Base-by-base conservation (phyloP, 2,329 filamentous ascomycete species). In the Leptographium galeiforme region DNA sequence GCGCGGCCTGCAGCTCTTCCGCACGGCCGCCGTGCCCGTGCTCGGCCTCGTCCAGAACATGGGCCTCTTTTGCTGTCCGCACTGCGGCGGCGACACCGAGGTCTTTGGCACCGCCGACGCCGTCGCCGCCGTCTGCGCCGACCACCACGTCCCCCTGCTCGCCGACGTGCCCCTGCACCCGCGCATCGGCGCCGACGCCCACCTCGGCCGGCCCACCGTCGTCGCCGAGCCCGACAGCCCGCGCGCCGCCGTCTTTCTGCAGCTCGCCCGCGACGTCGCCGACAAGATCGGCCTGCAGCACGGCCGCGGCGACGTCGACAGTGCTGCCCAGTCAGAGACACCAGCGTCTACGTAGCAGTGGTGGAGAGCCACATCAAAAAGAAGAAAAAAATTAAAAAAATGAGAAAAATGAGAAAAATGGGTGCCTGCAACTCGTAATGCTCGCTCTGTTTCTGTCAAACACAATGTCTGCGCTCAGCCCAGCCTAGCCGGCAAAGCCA, bases 21-120 rank as follows among this genome's bases (percentile, higher is more conserved):
- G 83, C 61, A 91, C 88, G 62, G 87, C 94, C 61, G 73, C 85
- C 53, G 81, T 94, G 7, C 83, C 87, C 50, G 77, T 93, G 38
- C 72, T 97, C 2, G 93, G 93, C 2, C 81, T 97, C 68, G 84
- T 98, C 18, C 85, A 93, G 65, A 95, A 95, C 64, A 95, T 95
- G 89, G 84, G 84, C 8, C 75, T 89, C 40, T 95, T 94, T 64
- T 79, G 76, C 4, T 95, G 89, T 61, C 87, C 87, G 1, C 78
- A 84, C 59, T 96, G 90, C 62, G 75, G 80, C 7, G 75, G 80
- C n/a, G 75, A 83, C 59, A 87, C 84, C 4, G 81, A 80, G 57
- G 82, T 95, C 25, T 93, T 94, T 64, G 85, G 87, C 2, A 76
- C 78, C 0, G 73, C 75, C 40, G 77, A 80, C 55, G 79, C 81